Evolutionary conservation across 257 asterid genomes (phyloP), one percentile per base, ranked within the genome.

Genomic region (Fraxinus excelsior): DNA sequence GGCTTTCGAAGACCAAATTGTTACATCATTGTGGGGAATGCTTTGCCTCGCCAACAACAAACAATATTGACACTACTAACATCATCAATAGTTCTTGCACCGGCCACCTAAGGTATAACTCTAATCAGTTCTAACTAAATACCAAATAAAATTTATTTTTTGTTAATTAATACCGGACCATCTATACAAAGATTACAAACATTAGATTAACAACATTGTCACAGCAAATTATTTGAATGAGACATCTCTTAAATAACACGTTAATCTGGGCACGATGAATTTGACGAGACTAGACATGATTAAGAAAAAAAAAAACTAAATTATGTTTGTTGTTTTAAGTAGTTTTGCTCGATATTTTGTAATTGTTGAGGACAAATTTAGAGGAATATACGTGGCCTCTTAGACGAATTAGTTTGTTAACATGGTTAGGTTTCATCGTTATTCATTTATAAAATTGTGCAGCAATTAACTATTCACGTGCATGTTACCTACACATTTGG

Each of bases 21-120:
- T 77, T 44, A 78, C 28, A 56, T 70, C 34, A 25, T 1, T 75
- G 85, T 87, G 84, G 88, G 87, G 90, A 76, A 78, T 80, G 76
- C 29, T 53, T 49, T 78, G 84, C 67, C 81, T 51, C 76, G 75
- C 79, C 80, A 81, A 68, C 83, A 71, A 74, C 82, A 42, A 70
- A 44, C 84, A 77, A n/a, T 44, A 34, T 80, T 72, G 76, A 71
- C 69, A 67, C 32, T 23, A 25, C 19, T 25, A 21, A 25, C 67
- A 62, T 25, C 19, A 62, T 62, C 16, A 62, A 23, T 11, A 60
- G 67, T 38, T 19, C 66, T 60, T 60, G 29, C 67, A 60, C 32
- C 28, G 9, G 67, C 67, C 12, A 7, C 67, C 66, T 21, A 58
- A 58, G 26, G 26, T 5, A 14, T 6, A 19, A 1, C 64, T 56